Conservation (phyloP, 2,329 filamentous ascomycete genomes). For the Botrytis byssoidea region DNA sequence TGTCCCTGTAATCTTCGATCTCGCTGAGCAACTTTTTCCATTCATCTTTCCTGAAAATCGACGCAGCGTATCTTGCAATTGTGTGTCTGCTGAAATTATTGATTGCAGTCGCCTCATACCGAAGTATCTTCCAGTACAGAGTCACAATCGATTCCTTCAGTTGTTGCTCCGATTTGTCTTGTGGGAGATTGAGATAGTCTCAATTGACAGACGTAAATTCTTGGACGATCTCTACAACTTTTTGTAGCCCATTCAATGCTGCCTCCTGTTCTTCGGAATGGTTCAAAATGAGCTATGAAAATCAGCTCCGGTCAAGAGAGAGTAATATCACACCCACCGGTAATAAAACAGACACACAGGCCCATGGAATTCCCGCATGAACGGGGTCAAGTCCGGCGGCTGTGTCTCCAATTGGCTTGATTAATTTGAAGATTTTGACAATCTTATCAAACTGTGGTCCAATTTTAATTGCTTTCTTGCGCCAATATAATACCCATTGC, state of each 20-base stretch:
- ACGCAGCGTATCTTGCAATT: not conserved
- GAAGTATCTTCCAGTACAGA: slow-evolving; percentile 4
- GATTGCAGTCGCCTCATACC: not conserved
- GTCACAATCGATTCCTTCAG: not conserved
- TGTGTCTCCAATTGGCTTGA: not conserved
- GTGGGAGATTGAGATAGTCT: not conserved
- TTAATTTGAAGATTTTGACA: not conserved
- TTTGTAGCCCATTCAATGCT: not conserved
- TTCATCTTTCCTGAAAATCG: not conserved
- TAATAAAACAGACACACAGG: not conserved
- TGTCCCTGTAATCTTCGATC: not conserved
- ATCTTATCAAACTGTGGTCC: slow-evolving; percentile 4
- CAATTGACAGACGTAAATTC: not conserved
- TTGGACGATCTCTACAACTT: not conserved
- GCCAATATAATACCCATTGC: slow-evolving; percentile 1
- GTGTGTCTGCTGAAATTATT: not conserved
- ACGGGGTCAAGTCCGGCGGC: not conserved
- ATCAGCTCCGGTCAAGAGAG: not conserved
- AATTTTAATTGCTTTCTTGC: not conserved
- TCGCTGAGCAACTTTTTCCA: not conserved
- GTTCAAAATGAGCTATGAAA: not conserved
- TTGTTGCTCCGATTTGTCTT: not conserved
- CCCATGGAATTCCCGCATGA: not conserved
- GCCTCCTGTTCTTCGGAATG: slow-evolving; percentile 3
- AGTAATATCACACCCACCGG: not conserved